These are phyloP conservation scores for Hypoxylon trugodes DNA, from an alignment of 495 filamentous ascomycete genomes.

Conservation along the genomic window DNA sequence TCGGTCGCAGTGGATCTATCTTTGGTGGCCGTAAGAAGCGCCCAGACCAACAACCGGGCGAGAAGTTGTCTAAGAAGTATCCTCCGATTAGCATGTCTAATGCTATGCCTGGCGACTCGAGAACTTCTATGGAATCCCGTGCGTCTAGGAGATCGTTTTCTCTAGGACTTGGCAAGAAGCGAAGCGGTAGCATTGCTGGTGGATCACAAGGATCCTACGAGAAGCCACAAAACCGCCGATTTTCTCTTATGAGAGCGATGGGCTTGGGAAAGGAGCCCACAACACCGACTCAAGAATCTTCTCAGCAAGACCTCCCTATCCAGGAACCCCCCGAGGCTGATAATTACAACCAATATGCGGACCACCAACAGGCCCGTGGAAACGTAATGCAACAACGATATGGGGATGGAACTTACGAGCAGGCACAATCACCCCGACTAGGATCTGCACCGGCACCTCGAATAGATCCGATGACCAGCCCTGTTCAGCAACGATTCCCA, in stretches of 20 bases:
- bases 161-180: constrained; percentile 76
- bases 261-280: constrained; percentile 59
- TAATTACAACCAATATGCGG: constrained; percentile 50
- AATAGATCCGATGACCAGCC: constrained; percentile 37
- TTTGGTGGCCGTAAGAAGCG: constrained; percentile 67
- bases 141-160: constrained; percentile 75
- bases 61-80: constrained; percentile 66
- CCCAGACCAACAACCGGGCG: constrained; percentile 49
- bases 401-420: constrained; percentile 54
- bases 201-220: constrained; percentile 62
- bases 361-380: constrained; percentile 44
- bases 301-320: constrained; percentile 56
- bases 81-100: constrained; percentile 83
- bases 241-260: constrained; percentile 77
- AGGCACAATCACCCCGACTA: constrained; percentile 44
- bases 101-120: constrained; percentile 63
- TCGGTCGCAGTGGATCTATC: constrained; percentile 80
- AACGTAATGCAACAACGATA: constrained; percentile 45
- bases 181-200: constrained; percentile 64
- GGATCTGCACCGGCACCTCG: constrained; percentile 28
- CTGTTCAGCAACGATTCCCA: constrained; percentile 40
- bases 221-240: constrained; percentile 64
- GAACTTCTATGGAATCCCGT: constrained; percentile 79
- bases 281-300: constrained; percentile 46
- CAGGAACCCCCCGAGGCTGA: constrained; percentile 55